Conservation (phyloP, 2,329 filamentous ascomycete species). For the Penicillium aurantiogriseum region DNA sequence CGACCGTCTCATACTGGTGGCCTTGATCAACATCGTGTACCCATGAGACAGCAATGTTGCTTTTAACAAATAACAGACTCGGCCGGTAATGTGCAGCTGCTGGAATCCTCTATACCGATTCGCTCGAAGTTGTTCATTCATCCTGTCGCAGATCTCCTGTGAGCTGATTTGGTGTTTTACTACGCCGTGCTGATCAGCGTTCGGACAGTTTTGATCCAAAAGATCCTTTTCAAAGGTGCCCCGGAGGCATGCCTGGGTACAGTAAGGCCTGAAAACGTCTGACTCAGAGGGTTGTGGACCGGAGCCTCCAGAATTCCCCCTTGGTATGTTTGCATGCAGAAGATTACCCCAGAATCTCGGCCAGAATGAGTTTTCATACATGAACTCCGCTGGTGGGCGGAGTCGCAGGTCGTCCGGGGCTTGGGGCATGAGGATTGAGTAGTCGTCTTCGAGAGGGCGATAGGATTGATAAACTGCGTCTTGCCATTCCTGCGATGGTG, state of each 20-base stretch:
- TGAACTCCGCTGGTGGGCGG: background rate
- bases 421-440: background rate
- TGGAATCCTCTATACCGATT: conserved; percentile 24
- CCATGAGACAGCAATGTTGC: conserved; percentile 26
- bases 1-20: conserved; percentile 20
- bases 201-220: conserved; percentile 35
- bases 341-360: background rate
- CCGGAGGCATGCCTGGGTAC: conserved; percentile 23
- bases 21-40: conserved; percentile 33
- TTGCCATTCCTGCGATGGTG: background rate
- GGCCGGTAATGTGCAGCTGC: conserved; percentile 25
- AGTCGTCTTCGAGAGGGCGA: background rate
- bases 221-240: conserved; percentile 20
- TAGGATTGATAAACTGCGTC: background rate
- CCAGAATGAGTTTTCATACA: background rate
- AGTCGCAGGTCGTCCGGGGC: background rate
- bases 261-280: conserved; percentile 16
- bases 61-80: conserved; percentile 30
- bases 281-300: background rate
- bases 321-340: conserved; percentile 6
- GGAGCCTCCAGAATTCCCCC: background rate
- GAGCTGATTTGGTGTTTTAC: conserved; percentile 30
- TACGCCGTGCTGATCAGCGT: conserved; percentile 26
- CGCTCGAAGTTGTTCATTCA: conserved; percentile 19
- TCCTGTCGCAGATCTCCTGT: conserved; percentile 19